These are phyloP conservation scores for Cystofilobasidium macerans DNA, from an alignment of 768 basidiomycete species.

Conservation along the genomic window DNA sequence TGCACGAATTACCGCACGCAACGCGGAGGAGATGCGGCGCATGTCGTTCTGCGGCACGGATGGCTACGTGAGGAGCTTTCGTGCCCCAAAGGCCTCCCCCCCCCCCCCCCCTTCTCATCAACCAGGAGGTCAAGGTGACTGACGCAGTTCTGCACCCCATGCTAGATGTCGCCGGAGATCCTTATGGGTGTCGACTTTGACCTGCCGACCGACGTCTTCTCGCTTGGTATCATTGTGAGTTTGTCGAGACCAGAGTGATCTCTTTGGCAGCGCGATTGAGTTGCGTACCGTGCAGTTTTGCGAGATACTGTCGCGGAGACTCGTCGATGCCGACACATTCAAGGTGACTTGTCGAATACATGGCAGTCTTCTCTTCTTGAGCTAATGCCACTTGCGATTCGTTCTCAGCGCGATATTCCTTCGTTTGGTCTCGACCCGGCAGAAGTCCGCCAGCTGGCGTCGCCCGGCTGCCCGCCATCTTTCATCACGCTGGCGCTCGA, in stretches of 20 bases:
- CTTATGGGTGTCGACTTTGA: conserved; percentile 82
- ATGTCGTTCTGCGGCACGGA: conserved; percentile 42
- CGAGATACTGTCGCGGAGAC: conserved; percentile 69
- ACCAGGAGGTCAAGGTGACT: too few relatives aligned
- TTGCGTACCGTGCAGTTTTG: conserved; percentile 46
- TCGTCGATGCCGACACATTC: conserved; percentile 65
- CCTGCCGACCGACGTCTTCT: conserved; percentile 87
- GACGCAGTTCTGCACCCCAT: too few relatives aligned
- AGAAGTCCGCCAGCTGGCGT: conserved; percentile 60
- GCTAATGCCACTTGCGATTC: not conserved
- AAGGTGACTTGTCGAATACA: too few relatives aligned
- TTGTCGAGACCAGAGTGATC: too few relatives aligned
- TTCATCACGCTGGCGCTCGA: conserved; percentile 68
- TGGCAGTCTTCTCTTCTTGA: not conserved
- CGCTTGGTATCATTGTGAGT: conserved; percentile 48
- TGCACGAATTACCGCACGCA: conserved; percentile 63
- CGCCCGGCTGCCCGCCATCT: conserved; percentile 62
- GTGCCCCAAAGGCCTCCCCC: conserved; percentile 55
- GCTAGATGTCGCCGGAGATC: conserved; percentile 70
- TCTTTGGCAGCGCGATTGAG: too few relatives aligned
- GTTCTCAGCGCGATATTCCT: conserved; percentile 65
- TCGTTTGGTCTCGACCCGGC: conserved; percentile 62
- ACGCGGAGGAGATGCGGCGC: conserved; percentile 61
- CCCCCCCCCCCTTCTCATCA: too few relatives aligned
- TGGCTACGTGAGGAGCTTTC: conserved; percentile 37